These are phyloP conservation scores for Gracilaria vermiculophylla DNA, from an alignment of 23 red algal genomes.

Conservation along the genomic window DNA sequence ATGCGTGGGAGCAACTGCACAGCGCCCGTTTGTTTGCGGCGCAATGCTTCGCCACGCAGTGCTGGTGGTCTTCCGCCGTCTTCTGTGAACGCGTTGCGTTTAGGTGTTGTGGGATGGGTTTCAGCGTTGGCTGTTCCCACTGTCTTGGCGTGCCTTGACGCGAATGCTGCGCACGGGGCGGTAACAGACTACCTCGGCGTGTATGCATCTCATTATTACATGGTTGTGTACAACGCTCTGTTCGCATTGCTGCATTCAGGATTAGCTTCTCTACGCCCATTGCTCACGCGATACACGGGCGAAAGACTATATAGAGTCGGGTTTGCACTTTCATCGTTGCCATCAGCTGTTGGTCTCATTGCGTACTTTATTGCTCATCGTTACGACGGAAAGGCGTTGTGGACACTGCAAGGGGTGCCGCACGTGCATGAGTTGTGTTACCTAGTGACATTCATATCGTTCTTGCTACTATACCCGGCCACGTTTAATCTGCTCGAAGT, in stretches of 20 bases:
- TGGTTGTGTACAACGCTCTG: slow-evolving; percentile 22
- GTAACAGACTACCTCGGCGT: neutral
- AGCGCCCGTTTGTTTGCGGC: neutral
- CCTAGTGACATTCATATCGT: slow-evolving; percentile 68
- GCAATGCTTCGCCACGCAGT: neutral
- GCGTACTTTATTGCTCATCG: slow-evolving; percentile 90
- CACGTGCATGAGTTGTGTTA: slow-evolving; percentile 69
- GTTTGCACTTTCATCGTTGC: slow-evolving; percentile 82
- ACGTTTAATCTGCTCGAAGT: slow-evolving; percentile 94
- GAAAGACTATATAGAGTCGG: slow-evolving; percentile 89
- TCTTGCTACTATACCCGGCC: slow-evolving; percentile 93
- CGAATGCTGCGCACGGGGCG: neutral
- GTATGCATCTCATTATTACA: slow-evolving; percentile 39
- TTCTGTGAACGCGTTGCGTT: neutral
- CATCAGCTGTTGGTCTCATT: slow-evolving; percentile 64
- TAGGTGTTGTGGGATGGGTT: neutral
- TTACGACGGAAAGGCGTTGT: slow-evolving; percentile 84
- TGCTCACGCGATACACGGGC: slow-evolving; percentile 47
- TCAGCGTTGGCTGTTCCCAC: neutral
- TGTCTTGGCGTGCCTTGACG: slow-evolving; percentile 7
- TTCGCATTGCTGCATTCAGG: slow-evolving; percentile 90
- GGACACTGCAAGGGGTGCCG: slow-evolving; percentile 76
- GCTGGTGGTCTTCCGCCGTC: neutral
- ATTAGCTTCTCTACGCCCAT: slow-evolving; percentile 77
- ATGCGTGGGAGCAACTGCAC: neutral